A percentile compares a stretch with the other conserved stretches of the same genome.
Conservation (phyloP, 208 protist genomes). For the Crithidia fasciculata region DNA sequence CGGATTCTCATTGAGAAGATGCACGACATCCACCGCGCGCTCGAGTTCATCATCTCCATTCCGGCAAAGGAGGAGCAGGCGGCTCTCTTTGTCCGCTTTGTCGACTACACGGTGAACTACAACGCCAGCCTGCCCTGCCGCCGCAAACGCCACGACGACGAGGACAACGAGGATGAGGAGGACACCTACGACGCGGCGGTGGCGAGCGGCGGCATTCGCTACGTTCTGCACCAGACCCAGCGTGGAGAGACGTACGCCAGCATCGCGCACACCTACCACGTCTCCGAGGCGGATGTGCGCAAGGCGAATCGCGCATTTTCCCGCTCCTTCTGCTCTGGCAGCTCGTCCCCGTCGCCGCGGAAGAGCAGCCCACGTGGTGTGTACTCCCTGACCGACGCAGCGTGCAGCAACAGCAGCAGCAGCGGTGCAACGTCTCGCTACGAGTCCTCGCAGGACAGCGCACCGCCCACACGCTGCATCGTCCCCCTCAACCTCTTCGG, state of each 20-base stretch:
- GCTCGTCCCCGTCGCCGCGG: background rate
- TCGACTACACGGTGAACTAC: slow-evolving; percentile 48
- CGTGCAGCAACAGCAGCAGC: background rate
- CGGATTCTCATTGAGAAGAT: slow-evolving; percentile 58
- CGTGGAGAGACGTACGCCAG: slow-evolving; percentile 52
- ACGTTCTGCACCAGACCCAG: slow-evolving; percentile 44
- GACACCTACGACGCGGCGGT: slow-evolving; percentile 21
- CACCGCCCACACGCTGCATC: slow-evolving; percentile 36
- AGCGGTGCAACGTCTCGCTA: background rate
- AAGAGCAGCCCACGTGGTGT: background rate
- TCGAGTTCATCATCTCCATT: slow-evolving; percentile 36
- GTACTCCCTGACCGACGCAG: background rate
- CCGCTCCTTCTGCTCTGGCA: background rate
- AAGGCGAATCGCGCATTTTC: slow-evolving; percentile 12
- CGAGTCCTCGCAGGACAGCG: background rate
- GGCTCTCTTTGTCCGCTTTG: slow-evolving; percentile 54
- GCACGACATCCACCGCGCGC: slow-evolving; percentile 33
- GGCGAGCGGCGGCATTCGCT: slow-evolving; percentile 25
- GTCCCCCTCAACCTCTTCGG: slow-evolving; percentile 70
- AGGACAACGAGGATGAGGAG: slow-evolving; percentile 5
- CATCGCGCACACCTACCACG: slow-evolving; percentile 57
- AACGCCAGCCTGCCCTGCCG: slow-evolving; percentile 40
- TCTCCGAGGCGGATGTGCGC: slow-evolving; percentile 33
- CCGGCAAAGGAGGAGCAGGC: slow-evolving; percentile 62
- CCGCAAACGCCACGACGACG: slow-evolving; percentile 12